Evolutionary conservation across 352 stramenopile species (phyloP).

Genomic region (Phytophthora foliorum): DNA sequence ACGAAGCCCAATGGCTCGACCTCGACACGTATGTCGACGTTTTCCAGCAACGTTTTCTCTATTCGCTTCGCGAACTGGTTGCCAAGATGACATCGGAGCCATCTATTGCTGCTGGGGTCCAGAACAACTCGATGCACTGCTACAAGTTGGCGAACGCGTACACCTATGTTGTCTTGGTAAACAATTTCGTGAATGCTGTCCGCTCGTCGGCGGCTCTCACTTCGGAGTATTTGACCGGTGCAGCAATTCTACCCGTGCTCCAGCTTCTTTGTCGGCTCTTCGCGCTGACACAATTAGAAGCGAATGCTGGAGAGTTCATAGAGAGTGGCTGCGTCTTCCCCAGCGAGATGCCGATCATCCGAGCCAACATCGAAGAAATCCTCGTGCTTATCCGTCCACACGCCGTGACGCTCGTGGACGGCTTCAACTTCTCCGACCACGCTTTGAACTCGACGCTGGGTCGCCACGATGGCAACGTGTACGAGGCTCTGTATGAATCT

Average conservation of each 20-base stretch:
- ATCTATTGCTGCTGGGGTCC: conserved; percentile 52
- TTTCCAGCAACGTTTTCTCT: conserved; percentile 70
- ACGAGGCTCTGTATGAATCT: conserved; percentile 73
- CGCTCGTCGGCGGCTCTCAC: conserved; percentile 35
- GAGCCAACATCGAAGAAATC: conserved; percentile 59
- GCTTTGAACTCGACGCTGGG: conserved; percentile 80
- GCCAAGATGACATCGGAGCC: conserved; percentile 36
- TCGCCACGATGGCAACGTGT: conserved; percentile 78
- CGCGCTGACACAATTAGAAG: conserved; percentile 78
- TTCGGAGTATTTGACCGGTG: conserved; percentile 27
- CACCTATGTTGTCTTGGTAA: conserved; percentile 59
- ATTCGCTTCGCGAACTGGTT: conserved; percentile 55
- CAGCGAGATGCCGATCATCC: conserved; percentile 58
- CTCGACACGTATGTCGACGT: conserved; percentile 48
- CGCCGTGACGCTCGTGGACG: conserved; percentile 79
- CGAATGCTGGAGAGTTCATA: conserved; percentile 70
- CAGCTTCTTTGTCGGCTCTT: conserved; percentile 76
- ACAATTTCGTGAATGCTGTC: conserved; percentile 53
- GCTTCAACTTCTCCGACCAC: conserved; percentile 86
- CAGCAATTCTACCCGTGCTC: conserved; percentile 47
- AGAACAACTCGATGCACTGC: conserved; percentile 69
- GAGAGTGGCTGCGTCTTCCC: conserved; percentile 61
- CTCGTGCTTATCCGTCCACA: conserved; percentile 65
- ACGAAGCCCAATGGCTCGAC: conserved; percentile 46
- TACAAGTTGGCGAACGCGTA: conserved; percentile 74